phyloP scores from a whole-genome alignment of 768 basidiomycete species.

The Podaxis sp. region DNA sequence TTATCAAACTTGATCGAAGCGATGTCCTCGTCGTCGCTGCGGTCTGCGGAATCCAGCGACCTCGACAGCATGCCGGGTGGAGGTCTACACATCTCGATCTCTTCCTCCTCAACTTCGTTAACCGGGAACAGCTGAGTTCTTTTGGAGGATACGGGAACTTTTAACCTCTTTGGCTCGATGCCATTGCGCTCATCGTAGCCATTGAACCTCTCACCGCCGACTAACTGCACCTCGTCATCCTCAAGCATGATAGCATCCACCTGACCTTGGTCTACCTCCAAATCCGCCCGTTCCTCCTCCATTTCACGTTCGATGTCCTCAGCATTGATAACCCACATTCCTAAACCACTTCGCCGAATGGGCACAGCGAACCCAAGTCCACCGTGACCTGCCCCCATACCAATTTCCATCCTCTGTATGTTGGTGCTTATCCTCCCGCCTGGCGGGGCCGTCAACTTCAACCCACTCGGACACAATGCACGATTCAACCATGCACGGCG shows the following conservation, averaged over 20 bases:
- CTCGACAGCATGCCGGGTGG: background rate
- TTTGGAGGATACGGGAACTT: slow-evolving; percentile 2
- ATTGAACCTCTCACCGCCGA: slow-evolving; percentile 5
- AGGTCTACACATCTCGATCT: slow-evolving; percentile 1
- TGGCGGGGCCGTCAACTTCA: background rate
- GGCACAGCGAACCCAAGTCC: slow-evolving; percentile 11
- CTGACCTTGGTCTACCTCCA: background rate
- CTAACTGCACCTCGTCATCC: slow-evolving; percentile 7
- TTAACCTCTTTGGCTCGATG: slow-evolving; percentile 5
- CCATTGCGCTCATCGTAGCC: slow-evolving; percentile 14
- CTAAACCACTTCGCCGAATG: slow-evolving; percentile 6
- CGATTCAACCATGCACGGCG: slow-evolving; percentile 68
- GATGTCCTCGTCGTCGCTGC: slow-evolving; percentile 19
- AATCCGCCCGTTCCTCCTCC: background rate
- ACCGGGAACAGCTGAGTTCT: slow-evolving; percentile 35
- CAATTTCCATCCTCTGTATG: slow-evolving; percentile 2
- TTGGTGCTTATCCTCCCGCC: background rate
- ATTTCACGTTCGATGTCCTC: background rate
- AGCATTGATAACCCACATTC: slow-evolving; percentile 11
- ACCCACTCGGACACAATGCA: slow-evolving; percentile 27
- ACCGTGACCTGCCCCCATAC: slow-evolving; percentile 10
- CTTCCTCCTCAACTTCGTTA: slow-evolving; percentile 35
- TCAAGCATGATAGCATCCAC: slow-evolving; percentile 10
- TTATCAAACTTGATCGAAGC: slow-evolving; percentile 3
- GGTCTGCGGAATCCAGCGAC: slow-evolving; percentile 7